Conservation (phyloP, 1,284 basidiomycete species). For the Mycena citricolor region DNA sequence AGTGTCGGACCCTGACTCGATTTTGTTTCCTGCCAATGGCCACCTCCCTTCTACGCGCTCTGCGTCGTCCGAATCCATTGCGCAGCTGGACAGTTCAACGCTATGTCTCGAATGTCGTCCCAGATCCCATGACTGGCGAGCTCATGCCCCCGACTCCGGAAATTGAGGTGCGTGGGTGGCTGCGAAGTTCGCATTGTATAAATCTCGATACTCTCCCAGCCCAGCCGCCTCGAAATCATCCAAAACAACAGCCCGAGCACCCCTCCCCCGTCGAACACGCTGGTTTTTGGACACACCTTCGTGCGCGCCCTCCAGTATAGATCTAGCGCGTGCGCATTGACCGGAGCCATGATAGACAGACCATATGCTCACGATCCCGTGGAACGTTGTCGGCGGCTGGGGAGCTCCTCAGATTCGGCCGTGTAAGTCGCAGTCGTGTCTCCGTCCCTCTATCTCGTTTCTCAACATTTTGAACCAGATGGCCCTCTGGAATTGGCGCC, state of each 20-base stretch:
- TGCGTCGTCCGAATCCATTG: constrained; percentile 13
- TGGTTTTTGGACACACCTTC: constrained; percentile 72
- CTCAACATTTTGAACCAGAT: constrained; percentile 43
- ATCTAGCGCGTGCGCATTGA: constrained; percentile 9
- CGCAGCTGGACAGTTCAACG: constrained; percentile 7
- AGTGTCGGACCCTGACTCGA: constrained; percentile 2
- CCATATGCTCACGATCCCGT: constrained; percentile 90
- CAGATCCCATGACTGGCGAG: constrained; percentile 24
- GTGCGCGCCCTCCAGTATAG: constrained; percentile 40
- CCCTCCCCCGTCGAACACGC: constrained; percentile 50
- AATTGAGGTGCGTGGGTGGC: constrained; percentile 22
- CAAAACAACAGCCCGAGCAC: constrained; percentile 50
- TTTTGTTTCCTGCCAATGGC: constrained; percentile 6
- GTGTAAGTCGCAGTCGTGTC: constrained; percentile 51
- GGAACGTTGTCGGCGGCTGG: constrained; percentile 79
- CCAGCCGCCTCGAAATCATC: constrained; percentile 42
- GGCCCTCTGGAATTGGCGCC: constrained; percentile 78
- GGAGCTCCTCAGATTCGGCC: constrained; percentile 81
- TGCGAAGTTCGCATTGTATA: not conserved
- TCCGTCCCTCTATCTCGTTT: not conserved
- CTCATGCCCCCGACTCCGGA: constrained; percentile 22
- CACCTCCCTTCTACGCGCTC: constrained; percentile 11
- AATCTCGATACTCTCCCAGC: constrained; percentile 25
- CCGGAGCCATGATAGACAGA: constrained; percentile 62
- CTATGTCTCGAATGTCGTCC: constrained; percentile 9